Conservation (phyloP, 2,329 filamentous ascomycete species). For the Colletotrichum spaethianum region DNA sequence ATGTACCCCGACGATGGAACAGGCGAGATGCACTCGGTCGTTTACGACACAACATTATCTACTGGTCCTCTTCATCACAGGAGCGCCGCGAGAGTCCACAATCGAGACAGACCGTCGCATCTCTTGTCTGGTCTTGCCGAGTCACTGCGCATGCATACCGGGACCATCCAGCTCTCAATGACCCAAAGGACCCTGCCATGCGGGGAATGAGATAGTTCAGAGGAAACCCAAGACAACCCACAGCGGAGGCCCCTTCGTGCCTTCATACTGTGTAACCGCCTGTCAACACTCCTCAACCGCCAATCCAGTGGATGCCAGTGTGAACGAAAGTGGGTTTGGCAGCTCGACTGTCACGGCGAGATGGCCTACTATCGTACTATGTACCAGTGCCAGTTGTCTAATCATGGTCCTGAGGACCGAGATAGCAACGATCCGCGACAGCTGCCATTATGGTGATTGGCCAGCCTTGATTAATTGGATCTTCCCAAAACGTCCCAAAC, state of each 20-base stretch:
- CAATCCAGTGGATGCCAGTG: constrained; percentile 7
- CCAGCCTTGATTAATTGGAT: constrained; percentile 41
- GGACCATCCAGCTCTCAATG: not conserved
- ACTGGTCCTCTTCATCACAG: not conserved
- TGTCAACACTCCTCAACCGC: not conserved
- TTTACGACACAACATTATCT: not conserved
- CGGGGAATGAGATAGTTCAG: not conserved
- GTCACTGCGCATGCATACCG: not conserved
- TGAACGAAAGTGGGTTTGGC: constrained; percentile 16
- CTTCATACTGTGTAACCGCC: constrained; percentile 5
- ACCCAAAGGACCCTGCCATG: constrained; percentile 16
- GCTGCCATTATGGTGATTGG: constrained; percentile 20
- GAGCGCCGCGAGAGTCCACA: not conserved
- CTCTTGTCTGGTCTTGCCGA: not conserved
- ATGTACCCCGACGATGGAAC: not conserved
- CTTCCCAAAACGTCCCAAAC: constrained; percentile 25
- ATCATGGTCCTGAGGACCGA: constrained; percentile 8
- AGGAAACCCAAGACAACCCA: not conserved
- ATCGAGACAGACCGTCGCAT: not conserved
- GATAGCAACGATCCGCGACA: constrained; percentile 32
- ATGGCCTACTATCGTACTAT: too few species aligned
- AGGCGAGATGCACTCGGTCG: not conserved
- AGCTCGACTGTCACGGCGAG: constrained; percentile 1
- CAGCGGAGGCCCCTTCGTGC: constrained; percentile 3
- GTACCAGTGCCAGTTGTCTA: not conserved